A percentile compares a stretch with the other conserved stretches of the same genome.
Evolutionary conservation across 1,139 yeast genomes (phyloP).

Genomic region (Yamadazyma atmosphaerica): DNA sequence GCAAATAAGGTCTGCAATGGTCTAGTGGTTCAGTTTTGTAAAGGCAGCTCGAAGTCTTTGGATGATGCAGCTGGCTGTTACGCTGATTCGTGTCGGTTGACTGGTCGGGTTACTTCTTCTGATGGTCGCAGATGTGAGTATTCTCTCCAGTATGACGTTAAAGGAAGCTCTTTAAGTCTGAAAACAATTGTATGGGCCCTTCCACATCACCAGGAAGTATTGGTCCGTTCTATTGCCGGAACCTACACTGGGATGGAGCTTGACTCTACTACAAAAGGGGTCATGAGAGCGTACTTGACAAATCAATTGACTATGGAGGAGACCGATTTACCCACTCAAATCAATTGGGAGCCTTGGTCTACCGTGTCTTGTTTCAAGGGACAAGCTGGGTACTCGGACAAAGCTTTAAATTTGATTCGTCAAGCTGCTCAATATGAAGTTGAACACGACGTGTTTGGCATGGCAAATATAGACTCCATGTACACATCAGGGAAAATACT

Average conservation of each 20-base stretch:
- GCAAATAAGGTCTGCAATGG: slow-evolving; percentile 37
- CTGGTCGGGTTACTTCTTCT: slow-evolving; percentile 22
- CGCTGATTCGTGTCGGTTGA: slow-evolving; percentile 23
- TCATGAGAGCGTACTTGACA: slow-evolving; percentile 59
- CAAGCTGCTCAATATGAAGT: slow-evolving; percentile 55
- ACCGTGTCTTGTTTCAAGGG: slow-evolving; percentile 29
- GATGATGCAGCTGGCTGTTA: slow-evolving; percentile 53
- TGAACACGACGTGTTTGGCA: slow-evolving; percentile 52
- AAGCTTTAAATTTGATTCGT: slow-evolving; percentile 39
- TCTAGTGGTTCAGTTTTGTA: slow-evolving; percentile 45
- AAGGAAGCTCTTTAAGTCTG: slow-evolving; percentile 32
- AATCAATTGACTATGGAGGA: slow-evolving; percentile 50
- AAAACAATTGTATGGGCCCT: slow-evolving; percentile 50
- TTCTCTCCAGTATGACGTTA: slow-evolving; percentile 26
- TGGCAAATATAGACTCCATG: slow-evolving; percentile 70
- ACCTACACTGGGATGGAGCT: slow-evolving; percentile 39
- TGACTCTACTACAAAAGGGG: slow-evolving; percentile 71
- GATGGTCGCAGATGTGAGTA: slow-evolving; percentile 29
- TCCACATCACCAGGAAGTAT: slow-evolving; percentile 66
- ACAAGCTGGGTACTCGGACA: slow-evolving; percentile 34
- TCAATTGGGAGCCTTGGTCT: slow-evolving; percentile 63
- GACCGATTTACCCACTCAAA: slow-evolving; percentile 45
- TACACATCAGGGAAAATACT: slow-evolving; percentile 73
- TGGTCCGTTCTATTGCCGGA: slow-evolving; percentile 22
- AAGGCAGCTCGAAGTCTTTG: slow-evolving; percentile 43